Evolutionary conservation across 2,329 filamentous ascomycete species (phyloP).

Genomic region (Aspergillus brasiliensis): DNA sequence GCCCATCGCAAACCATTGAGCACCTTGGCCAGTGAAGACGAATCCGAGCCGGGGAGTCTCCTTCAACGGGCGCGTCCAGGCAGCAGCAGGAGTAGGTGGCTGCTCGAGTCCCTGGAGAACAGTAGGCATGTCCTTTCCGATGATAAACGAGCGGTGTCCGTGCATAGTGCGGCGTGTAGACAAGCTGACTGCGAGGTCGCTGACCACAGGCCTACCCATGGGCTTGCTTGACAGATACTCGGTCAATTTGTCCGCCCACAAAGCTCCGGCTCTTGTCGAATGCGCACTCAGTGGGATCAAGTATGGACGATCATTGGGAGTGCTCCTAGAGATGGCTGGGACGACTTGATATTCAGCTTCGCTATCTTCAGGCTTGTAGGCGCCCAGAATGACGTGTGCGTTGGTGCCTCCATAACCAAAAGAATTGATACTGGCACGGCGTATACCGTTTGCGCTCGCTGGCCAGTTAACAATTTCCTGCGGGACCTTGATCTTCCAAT

Average conservation of each 20-base stretch:
- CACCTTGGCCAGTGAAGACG: conserved; percentile 29
- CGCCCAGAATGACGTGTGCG: conserved; percentile 24
- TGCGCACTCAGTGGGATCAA: conserved; percentile 20
- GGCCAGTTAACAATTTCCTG: conserved; percentile 23
- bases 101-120: neutral
- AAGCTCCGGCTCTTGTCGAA: conserved; percentile 1
- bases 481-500: conserved; percentile 19
- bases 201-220: neutral
- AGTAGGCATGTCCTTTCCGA: neutral
- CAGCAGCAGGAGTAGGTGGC: neutral
- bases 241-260: neutral
- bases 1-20: conserved; percentile 27
- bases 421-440: conserved; percentile 24
- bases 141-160: neutral
- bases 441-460: neutral
- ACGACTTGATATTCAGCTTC: neutral
- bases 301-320: neutral
- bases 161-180: neutral
- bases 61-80: neutral
- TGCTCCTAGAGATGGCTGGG: too few species aligned
- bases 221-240: neutral
- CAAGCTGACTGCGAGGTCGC: neutral
- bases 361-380: neutral
- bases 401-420: conserved; percentile 25
- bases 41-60: conserved; percentile 15